phyloP scores from a whole-genome alignment of 1,284 basidiomycete species.

The Salmacisia buchloeana region DNA sequence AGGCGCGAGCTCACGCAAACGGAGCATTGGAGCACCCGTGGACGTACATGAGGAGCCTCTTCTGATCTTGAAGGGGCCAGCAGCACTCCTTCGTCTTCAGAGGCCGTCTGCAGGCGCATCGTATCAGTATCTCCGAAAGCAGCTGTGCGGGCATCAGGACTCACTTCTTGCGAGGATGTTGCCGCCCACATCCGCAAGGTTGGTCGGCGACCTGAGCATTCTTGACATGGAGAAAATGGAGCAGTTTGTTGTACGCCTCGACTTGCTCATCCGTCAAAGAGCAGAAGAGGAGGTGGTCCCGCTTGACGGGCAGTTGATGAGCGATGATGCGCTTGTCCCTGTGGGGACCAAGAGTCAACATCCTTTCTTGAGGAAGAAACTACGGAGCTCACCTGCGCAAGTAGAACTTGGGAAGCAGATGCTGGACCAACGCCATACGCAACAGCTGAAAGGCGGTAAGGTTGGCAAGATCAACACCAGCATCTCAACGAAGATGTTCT shows the following conservation, averaged over 20 bases:
- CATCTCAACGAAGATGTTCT: not conserved
- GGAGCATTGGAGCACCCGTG: constrained; percentile 50
- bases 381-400: constrained; percentile 60
- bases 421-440: constrained; percentile 57
- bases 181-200: constrained; percentile 66
- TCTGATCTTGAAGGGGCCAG: constrained; percentile 15
- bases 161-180: constrained; percentile 38
- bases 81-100: constrained; percentile 44
- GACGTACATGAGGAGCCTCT: not conserved
- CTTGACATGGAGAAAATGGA: constrained; percentile 61
- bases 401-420: constrained; percentile 69
- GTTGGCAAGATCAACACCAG: not conserved
- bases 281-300: constrained; percentile 81
- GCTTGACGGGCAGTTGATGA: constrained; percentile 72
- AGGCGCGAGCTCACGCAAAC: not conserved
- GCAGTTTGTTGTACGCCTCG: constrained; percentile 65
- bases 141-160: not conserved
- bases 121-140: not conserved
- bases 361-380: not conserved
- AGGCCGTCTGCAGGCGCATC: constrained; percentile 13
- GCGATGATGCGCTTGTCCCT: constrained; percentile 75
- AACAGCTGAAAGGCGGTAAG: constrained; percentile 17
- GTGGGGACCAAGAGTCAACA: constrained; percentile 7
- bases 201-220: constrained; percentile 65
- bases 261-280: constrained; percentile 67